Percentiles rank a stretch among this genome's conserved stretches.
phyloP scores from a whole-genome alignment of 2,329 filamentous ascomycete genomes.

The Cytospora schulzeri region DNA sequence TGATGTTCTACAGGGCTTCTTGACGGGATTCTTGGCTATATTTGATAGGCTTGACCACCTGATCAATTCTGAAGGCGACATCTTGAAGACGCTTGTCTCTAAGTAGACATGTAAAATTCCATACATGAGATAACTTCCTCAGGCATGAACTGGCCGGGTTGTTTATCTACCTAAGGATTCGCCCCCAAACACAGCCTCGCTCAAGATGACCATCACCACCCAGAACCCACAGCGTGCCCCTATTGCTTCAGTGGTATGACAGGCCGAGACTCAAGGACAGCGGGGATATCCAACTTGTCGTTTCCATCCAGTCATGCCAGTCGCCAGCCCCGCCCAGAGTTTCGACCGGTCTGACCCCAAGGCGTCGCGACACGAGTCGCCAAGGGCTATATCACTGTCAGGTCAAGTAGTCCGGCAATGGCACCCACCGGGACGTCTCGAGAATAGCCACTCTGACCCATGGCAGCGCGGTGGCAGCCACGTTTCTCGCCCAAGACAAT shows the following conservation, averaged over 20 bases:
- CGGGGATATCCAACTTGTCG: slow-evolving; percentile 31
- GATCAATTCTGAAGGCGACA: slow-evolving; percentile 39
- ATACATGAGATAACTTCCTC: slow-evolving; percentile 11
- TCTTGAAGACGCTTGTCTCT: slow-evolving; percentile 40
- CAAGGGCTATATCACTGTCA: slow-evolving; percentile 49
- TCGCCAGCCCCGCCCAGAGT: slow-evolving; percentile 41
- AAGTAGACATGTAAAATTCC: slow-evolving; percentile 42
- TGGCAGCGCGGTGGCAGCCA: too few species aligned
- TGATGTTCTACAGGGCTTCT: slow-evolving; percentile 32
- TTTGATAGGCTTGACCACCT: slow-evolving; percentile 33
- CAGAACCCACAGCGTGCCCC: too few species aligned
- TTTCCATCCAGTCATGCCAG: slow-evolving; percentile 44
- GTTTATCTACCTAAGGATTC: background rate
- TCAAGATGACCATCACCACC: too few species aligned
- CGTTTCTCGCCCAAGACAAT: too few species aligned
- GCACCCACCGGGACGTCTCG: slow-evolving; percentile 59
- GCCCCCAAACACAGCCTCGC: too few species aligned
- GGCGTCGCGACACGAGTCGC: slow-evolving; percentile 38
- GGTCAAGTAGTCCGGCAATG: slow-evolving; percentile 53
- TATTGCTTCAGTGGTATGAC: too few species aligned
- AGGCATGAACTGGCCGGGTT: background rate
- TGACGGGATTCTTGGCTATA: slow-evolving; percentile 31
- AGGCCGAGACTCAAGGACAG: too few species aligned
- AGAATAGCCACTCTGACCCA: slow-evolving; percentile 43
- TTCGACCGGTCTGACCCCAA: slow-evolving; percentile 41